Percentiles rank a stretch among this genome's conserved stretches.
Evolutionary conservation across 2,329 filamentous ascomycete genomes (phyloP).

Genomic region (Pseudogymnoascus sp.): DNA sequence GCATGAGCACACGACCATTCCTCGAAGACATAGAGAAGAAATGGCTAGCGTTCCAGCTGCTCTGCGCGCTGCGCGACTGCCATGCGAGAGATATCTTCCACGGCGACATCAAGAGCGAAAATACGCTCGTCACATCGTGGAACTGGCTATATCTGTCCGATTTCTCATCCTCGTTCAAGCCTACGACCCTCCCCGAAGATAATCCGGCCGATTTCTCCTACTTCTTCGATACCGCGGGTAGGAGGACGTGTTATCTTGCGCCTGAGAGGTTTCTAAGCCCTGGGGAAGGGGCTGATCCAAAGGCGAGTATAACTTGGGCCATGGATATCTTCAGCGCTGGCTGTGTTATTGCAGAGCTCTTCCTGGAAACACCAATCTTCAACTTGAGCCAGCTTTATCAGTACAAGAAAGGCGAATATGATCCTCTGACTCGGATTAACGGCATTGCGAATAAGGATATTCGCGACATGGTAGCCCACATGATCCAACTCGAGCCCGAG

Average conservation of each 20-base stretch:
- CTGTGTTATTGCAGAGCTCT: slow-evolving; percentile 93
- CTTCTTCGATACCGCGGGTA: slow-evolving; percentile 89
- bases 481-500: slow-evolving; percentile 92
- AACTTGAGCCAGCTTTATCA: slow-evolving; percentile 93
- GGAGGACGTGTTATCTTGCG: slow-evolving; percentile 88
- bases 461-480: slow-evolving; percentile 81
- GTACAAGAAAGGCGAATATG: slow-evolving; percentile 87
- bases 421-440: slow-evolving; percentile 72
- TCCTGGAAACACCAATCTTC: slow-evolving; percentile 93
- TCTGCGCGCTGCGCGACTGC: slow-evolving; percentile 87
- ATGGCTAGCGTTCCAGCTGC: slow-evolving; percentile 92
- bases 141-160: slow-evolving; percentile 99
- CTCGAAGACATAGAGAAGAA: slow-evolving; percentile 97
- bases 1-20: slow-evolving; percentile 91
- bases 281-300: slow-evolving; percentile 55
- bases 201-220: slow-evolving; percentile 97
- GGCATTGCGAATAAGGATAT: slow-evolving; percentile 84
- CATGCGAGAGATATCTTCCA: slow-evolving; percentile 86
- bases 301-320: slow-evolving; percentile 70
- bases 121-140: slow-evolving; percentile 94
- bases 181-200: slow-evolving; percentile 85
- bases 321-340: slow-evolving; percentile 99
- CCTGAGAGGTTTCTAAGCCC: slow-evolving; percentile 81
- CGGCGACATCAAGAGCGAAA: slow-evolving; percentile 98
- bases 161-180: slow-evolving; percentile 93